Conservation (phyloP, 2,329 filamentous ascomycete species). For the Bipolaris victoriae region DNA sequence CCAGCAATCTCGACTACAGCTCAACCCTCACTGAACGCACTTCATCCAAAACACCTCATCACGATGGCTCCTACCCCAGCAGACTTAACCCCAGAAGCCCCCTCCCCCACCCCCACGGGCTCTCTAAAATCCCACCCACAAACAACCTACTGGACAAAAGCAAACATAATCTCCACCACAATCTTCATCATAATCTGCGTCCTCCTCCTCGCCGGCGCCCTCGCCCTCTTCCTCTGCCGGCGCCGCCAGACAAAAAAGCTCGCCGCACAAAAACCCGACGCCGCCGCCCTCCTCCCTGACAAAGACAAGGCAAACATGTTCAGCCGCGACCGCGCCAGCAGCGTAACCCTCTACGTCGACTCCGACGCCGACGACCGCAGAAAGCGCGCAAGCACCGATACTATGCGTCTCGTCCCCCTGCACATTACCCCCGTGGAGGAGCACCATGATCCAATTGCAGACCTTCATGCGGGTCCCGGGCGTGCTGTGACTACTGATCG, state of each 20-base stretch:
- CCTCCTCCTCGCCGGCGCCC: conserved; percentile 23
- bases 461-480: conserved; percentile 8
- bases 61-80: conserved; percentile 38
- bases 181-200: conserved; percentile 36
- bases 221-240: conserved; percentile 31
- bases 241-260: conserved; percentile 36
- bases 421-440: conserved; percentile 36
- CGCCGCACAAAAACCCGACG: conserved; percentile 26
- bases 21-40: background rate
- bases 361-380: conserved; percentile 24
- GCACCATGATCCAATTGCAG: conserved; percentile 17
- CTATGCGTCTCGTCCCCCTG: conserved; percentile 34
- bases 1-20: background rate
- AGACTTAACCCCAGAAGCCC: conserved; percentile 10
- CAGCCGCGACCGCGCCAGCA: conserved; percentile 36
- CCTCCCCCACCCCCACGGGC: conserved; percentile 8
- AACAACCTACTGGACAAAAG: conserved; percentile 31
- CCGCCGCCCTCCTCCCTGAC: conserved; percentile 34
- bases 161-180: conserved; percentile 35
- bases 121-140: conserved; percentile 16
- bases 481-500: conserved; percentile 25
- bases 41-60: background rate
- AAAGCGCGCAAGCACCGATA: conserved; percentile 33
- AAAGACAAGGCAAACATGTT: conserved; percentile 45
- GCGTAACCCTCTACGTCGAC: conserved; percentile 41